Evolutionary conservation across 2,329 filamentous ascomycete genomes (phyloP).

Genomic region (Aspergillus novoparasiticus): DNA sequence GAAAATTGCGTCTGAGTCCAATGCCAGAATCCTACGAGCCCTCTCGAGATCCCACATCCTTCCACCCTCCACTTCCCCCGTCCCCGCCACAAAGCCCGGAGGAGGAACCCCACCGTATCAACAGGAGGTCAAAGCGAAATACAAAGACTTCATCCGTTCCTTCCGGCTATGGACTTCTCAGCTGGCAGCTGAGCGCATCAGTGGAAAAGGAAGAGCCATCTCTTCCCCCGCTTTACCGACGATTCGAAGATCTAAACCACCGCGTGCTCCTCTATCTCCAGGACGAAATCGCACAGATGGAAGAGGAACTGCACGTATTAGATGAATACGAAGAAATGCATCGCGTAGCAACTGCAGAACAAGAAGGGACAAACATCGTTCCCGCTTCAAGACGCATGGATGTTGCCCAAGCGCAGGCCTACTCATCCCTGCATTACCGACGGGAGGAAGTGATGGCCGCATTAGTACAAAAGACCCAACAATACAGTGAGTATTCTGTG

Average conservation of each 20-base stretch:
- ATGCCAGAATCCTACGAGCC: conserved; percentile 38
- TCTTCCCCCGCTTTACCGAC: conserved; percentile 71
- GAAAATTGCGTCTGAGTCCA: conserved; percentile 32
- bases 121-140: conserved; percentile 25
- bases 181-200: conserved; percentile 35
- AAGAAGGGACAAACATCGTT: conserved; percentile 33
- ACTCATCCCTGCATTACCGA: conserved; percentile 56
- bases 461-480: conserved; percentile 60
- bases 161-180: conserved; percentile 41
- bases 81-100: conserved; percentile 38
- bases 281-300: conserved; percentile 79
- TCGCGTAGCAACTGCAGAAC: conserved; percentile 33
- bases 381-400: conserved; percentile 46
- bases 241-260: conserved; percentile 81
- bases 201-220: conserved; percentile 28
- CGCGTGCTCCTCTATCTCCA: conserved; percentile 80
- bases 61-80: conserved; percentile 32
- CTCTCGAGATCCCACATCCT: conserved; percentile 20
- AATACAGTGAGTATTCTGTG: conserved; percentile 57
- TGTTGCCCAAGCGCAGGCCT: conserved; percentile 49
- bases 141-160: conserved; percentile 24
- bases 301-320: conserved; percentile 72
- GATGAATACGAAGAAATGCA: conserved; percentile 60
- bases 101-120: conserved; percentile 27
- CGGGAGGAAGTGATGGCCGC: conserved; percentile 57